A percentile compares a stretch with the other conserved stretches of the same genome.
Conservation (phyloP, 352 stramenopile genomes). For the Peronosclerospora sorghi region DNA sequence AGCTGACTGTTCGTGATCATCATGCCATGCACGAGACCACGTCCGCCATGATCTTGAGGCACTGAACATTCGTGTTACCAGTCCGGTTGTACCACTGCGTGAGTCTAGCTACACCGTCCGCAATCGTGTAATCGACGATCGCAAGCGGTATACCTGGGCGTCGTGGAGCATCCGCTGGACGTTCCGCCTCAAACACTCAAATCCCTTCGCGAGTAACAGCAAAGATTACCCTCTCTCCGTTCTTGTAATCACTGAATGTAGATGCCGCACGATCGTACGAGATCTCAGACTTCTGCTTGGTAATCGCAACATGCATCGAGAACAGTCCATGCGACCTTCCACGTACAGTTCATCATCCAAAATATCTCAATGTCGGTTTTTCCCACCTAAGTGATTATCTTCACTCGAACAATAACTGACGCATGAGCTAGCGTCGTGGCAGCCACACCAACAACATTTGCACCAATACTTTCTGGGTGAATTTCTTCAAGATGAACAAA, state of each 20-base stretch:
- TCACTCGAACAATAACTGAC: neutral
- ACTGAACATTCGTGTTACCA: neutral
- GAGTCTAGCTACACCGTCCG: neutral
- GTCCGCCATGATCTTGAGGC: constrained; percentile 3
- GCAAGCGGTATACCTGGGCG: neutral
- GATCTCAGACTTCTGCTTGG: constrained; percentile 1
- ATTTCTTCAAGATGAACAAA: constrained; percentile 3
- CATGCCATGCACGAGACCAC: neutral
- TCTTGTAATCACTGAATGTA: neutral
- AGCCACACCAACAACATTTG: neutral
- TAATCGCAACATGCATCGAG: neutral
- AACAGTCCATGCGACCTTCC: neutral
- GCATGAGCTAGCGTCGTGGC: neutral
- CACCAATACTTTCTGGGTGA: neutral
- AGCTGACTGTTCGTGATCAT: neutral
- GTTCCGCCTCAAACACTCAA: neutral
- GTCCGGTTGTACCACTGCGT: neutral
- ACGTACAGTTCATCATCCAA: constrained; percentile 1
- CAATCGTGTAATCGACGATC: neutral
- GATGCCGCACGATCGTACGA: neutral
- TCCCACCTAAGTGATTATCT: neutral
- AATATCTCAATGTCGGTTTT: neutral
- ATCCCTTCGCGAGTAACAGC: neutral
- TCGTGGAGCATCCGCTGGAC: too few relatives aligned
- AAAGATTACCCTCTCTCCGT: neutral